phyloP scores from a whole-genome alignment of 2,329 filamentous ascomycete genomes.

The Aphanocladium album region DNA sequence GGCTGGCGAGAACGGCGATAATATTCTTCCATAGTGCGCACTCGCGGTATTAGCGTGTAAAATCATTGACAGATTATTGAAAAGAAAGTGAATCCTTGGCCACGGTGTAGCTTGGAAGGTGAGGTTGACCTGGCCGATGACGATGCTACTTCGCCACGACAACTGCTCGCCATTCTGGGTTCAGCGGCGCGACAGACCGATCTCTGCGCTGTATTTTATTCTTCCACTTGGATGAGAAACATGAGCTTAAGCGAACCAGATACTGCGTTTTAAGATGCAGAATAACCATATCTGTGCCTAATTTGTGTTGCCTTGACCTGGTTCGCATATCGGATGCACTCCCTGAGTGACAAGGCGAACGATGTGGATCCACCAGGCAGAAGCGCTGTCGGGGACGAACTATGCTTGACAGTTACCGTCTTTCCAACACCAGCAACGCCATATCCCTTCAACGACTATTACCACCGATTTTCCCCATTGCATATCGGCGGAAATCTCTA shows the following conservation, averaged over 20 bases:
- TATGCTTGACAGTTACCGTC: not conserved
- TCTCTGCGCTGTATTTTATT: no score
- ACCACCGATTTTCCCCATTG: not conserved
- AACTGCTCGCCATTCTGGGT: not conserved
- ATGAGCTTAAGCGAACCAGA: no score
- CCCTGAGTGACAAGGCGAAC: conserved; percentile 1
- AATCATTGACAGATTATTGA: no score
- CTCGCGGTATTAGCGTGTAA: no score
- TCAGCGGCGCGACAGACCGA: not conserved
- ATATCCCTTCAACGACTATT: not conserved
- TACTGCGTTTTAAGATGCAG: no score
- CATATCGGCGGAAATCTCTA: not conserved
- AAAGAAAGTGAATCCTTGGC: not conserved
- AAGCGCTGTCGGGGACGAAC: not conserved
- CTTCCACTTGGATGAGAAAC: no score
- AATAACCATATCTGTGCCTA: not conserved
- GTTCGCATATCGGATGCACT: not conserved
- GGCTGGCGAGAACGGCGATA: not conserved
- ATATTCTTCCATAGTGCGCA: no score
- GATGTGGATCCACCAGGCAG: conserved; percentile 13
- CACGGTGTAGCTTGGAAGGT: not conserved
- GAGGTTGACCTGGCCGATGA: not conserved
- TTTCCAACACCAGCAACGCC: not conserved
- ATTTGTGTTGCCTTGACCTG: conserved; percentile 1
- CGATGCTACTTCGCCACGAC: not conserved